A percentile compares a stretch with the other conserved stretches of the same genome.
Conservation (phyloP, 306 rosid species). For the Cucurbita maxima region DNA sequence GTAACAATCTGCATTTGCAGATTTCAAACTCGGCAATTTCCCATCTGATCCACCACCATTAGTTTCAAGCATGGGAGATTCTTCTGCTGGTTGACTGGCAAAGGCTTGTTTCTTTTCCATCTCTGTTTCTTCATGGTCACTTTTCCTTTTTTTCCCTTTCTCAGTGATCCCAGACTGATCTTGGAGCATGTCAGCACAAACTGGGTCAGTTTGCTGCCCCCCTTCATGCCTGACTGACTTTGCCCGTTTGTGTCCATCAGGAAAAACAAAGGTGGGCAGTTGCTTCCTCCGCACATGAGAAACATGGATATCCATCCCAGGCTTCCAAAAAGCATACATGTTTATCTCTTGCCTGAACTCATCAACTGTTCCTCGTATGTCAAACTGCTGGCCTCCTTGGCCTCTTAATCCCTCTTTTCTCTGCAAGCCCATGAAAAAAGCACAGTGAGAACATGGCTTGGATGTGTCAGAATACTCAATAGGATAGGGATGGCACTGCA, state of each 20-base stretch:
- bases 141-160: conserved; percentile 59
- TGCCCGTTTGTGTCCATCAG: conserved; percentile 62
- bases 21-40: conserved; percentile 20
- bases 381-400: conserved; percentile 92
- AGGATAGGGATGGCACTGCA: conserved; percentile 97
- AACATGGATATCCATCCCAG: conserved; percentile 85
- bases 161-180: conserved; percentile 38
- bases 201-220: conserved; percentile 30
- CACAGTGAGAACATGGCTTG: conserved; percentile 71
- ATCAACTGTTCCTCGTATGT: conserved; percentile 91
- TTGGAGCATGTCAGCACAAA: conserved; percentile 26
- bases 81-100: conserved; percentile 42
- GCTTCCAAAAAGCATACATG: conserved; percentile 76
- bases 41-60: conserved; percentile 29
- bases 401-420: conserved; percentile 93
- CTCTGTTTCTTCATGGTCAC: conserved; percentile 29
- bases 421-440: conserved; percentile 97
- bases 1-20: conserved; percentile 18
- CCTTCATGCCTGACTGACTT: conserved; percentile 36
- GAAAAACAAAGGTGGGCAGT: conserved; percentile 84
- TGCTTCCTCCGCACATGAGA: conserved; percentile 93
- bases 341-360: conserved; percentile 79
- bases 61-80: conserved; percentile 33
- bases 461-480: conserved; percentile 59
- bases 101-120: conserved; percentile 40